Evolutionary conservation across 768 basidiomycete genomes (phyloP), one percentile per base, ranked within the genome.

Genomic region (Termitomyces sp.): DNA sequence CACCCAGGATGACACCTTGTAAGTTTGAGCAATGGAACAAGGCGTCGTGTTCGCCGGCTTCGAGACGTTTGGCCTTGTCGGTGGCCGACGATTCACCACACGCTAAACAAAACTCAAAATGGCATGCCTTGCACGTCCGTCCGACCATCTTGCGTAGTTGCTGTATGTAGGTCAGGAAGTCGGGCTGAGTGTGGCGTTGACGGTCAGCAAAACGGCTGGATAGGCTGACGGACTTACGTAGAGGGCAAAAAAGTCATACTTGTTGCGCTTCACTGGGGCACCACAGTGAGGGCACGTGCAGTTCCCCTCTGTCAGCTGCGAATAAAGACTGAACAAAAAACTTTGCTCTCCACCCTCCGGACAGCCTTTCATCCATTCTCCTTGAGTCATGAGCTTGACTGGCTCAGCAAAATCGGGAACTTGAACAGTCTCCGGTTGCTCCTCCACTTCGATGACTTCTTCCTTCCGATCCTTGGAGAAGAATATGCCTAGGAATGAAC

Each of bases 291-390:
- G 87, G 70, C 94, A 97, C 5, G 71, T 67, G 64, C 86, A 86
- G 55, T 73, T 67, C 1, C 83, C 84, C 51, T 80, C 79, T 62
- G 78, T 80, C 51, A 95, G 77, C 61, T 88, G 80, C 47, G 85
- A 81, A 69, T 94, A 95, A 31, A 94, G 79, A 60, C 85, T 81
- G 72, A 97, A 97, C 51, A 97, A 75, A 72, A 89, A 89, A 57
- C 83, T 84, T 66, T 97, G 94, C 69, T 97, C 94, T 64, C 87
- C 85, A 51, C 90, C 91, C 69, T 96, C 94, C 0, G 94, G 94
- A 70, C 94, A 97, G 19, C 94, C 94, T 68, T 90, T 91, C 94
- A 97, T 97, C 93, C 93, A 97, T 66, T 94, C 86, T 28, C 91
- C 91, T 70, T 91, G 89, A 21, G 86, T 86, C 81, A 96, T 84